Percentiles rank a stretch among this genome's conserved stretches.
These are phyloP conservation scores for Alternaria arbusti DNA, from an alignment of 2,329 filamentous ascomycete species.

Conservation along the genomic window DNA sequence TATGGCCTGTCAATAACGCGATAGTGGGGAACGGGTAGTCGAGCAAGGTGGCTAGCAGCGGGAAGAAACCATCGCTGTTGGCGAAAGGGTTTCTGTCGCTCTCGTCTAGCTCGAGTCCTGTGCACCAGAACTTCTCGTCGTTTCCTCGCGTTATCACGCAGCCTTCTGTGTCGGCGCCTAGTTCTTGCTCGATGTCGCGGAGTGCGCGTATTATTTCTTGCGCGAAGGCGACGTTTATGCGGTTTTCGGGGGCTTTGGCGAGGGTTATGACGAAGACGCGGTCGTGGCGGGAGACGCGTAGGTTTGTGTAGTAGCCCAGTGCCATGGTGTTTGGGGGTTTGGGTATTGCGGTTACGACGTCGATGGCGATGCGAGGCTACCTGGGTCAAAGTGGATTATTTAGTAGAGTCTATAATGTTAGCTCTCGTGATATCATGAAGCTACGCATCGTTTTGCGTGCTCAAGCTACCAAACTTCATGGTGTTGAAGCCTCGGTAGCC, in stretches of 20 bases:
- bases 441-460: neutral
- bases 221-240: conserved; percentile 57
- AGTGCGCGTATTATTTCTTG: conserved; percentile 62
- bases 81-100: conserved; percentile 58
- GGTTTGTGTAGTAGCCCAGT: conserved; percentile 48
- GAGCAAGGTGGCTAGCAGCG: conserved; percentile 57
- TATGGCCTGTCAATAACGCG: conserved; percentile 57
- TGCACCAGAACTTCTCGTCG: conserved; percentile 61
- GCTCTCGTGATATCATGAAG: neutral
- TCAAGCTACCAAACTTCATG: neutral
- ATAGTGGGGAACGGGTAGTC: conserved; percentile 59
- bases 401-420: neutral
- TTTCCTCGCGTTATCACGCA: conserved; percentile 61
- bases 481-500: conserved; percentile 24
- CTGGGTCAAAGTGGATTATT: accelerated
- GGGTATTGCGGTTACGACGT: neutral
- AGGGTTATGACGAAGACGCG: conserved; percentile 62
- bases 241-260: conserved; percentile 62
- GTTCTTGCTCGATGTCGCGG: conserved; percentile 54
- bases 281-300: conserved; percentile 55
- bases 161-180: conserved; percentile 57
- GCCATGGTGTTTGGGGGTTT: conserved; percentile 17
- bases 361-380: neutral
- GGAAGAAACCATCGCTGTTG: conserved; percentile 65
- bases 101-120: conserved; percentile 57